Evolutionary conservation across 192 early-diverging fungal genomes (phyloP).

Genomic region (Linnemannia zychae): DNA sequence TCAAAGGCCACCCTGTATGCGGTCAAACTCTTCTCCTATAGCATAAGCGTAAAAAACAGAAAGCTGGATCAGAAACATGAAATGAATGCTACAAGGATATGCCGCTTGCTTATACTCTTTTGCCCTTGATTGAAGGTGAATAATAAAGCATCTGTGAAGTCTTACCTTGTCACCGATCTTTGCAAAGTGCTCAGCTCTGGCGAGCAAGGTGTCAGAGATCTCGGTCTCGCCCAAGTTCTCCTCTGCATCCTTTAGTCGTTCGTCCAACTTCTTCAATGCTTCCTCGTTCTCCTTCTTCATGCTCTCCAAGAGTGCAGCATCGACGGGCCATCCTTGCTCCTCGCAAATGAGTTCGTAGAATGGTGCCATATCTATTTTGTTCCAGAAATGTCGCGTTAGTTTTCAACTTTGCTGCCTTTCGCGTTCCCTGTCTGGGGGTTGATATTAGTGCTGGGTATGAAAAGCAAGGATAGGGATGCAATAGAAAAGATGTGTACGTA

Average conservation of each 20-base stretch:
- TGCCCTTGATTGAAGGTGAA: not conserved
- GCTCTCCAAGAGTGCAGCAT: conserved; percentile 61
- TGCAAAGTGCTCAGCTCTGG: conserved; percentile 91
- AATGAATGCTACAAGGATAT: not conserved
- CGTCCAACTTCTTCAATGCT: conserved; percentile 83
- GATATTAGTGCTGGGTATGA: not conserved
- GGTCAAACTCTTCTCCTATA: conserved; percentile 86
- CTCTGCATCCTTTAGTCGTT: conserved; percentile 89
- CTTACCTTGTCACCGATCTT: conserved; percentile 94
- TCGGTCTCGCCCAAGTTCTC: conserved; percentile 96
- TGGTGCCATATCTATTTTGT: conserved; percentile 89
- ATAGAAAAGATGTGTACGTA: conserved; percentile 58
- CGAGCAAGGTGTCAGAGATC: conserved; percentile 86
- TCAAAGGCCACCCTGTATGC: conserved; percentile 88
- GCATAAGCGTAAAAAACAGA: not conserved
- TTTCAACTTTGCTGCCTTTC: not conserved
- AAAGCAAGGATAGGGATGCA: not conserved
- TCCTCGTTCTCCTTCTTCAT: conserved; percentile 84
- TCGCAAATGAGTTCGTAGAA: conserved; percentile 77
- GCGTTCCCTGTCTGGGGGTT: not conserved
- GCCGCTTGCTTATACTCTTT: not conserved
- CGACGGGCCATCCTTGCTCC: conserved; percentile 72
- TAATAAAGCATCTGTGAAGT: not conserved
- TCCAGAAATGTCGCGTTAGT: not conserved
- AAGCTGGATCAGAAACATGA: not conserved